These are phyloP conservation scores for Paraphoma sp. DNA, from an alignment of 2,329 filamentous ascomycete genomes.

Conservation along the genomic window DNA sequence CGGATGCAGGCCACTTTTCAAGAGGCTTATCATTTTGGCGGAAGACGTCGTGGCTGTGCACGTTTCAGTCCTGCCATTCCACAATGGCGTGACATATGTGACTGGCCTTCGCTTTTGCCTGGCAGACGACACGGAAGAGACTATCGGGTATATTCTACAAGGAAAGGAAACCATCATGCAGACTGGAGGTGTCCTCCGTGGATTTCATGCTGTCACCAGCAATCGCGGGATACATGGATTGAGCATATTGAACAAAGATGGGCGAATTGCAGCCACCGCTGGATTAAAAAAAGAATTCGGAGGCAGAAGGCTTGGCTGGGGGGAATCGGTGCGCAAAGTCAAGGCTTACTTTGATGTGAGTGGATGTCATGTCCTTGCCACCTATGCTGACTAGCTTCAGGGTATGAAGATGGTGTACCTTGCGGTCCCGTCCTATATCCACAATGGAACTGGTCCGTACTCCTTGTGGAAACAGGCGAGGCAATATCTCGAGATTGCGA, in stretches of 20 bases:
- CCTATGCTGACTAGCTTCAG: background rate
- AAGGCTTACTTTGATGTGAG: constrained; percentile 9
- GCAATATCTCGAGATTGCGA: constrained; percentile 1
- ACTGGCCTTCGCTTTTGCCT: constrained; percentile 9
- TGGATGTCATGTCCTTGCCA: background rate
- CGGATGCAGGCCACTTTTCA: constrained; percentile 10
- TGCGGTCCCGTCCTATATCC: constrained; percentile 4
- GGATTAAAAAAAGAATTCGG: background rate
- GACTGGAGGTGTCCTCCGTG: background rate
- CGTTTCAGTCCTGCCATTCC: constrained; percentile 6
- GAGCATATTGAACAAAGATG: background rate
- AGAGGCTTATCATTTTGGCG: background rate
- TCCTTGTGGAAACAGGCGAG: constrained; percentile 7
- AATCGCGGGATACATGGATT: constrained; percentile 10
- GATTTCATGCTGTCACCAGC: constrained; percentile 1
- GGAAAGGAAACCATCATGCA: constrained; percentile 2
- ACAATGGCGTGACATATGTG: constrained; percentile 6
- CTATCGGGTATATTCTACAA: constrained; percentile 7
- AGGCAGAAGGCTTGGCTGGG: background rate
- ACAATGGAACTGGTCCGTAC: constrained; percentile 5
- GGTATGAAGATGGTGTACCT: constrained; percentile 4
- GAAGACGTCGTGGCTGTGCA: constrained; percentile 2
- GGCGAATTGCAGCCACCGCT: background rate
- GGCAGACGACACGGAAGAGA: background rate
- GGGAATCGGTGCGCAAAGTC: background rate